Evolutionary conservation across 495 filamentous ascomycete genomes (phyloP).

Genomic region (Letharia columbiana): DNA sequence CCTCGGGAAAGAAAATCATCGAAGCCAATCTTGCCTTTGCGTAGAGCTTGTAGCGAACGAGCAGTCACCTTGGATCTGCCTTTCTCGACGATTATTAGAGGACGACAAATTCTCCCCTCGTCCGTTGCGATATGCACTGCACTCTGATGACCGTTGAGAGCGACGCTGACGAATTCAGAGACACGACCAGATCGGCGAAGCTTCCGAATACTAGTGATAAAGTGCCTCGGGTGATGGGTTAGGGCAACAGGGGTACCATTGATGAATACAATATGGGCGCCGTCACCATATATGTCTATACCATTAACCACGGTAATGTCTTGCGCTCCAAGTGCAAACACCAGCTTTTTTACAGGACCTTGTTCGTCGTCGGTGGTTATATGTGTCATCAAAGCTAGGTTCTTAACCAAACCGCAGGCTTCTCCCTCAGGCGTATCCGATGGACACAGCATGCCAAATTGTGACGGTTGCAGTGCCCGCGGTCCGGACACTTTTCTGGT

Average conservation of each 20-base stretch:
- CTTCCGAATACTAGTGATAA: constrained; percentile 71
- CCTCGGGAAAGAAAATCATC: constrained; percentile 87
- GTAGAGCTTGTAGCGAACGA: constrained; percentile 68
- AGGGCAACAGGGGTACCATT: constrained; percentile 89
- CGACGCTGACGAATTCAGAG: constrained; percentile 90
- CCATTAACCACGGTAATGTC: constrained; percentile 65
- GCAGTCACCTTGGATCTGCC: constrained; percentile 66
- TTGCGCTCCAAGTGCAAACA: constrained; percentile 71
- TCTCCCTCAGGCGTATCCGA: constrained; percentile 98
- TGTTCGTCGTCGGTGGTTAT: constrained; percentile 95
- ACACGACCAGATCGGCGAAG: constrained; percentile 80
- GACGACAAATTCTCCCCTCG: constrained; percentile 90
- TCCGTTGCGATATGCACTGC: constrained; percentile 94
- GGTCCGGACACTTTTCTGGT: constrained; percentile 92
- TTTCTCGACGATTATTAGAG: constrained; percentile 87
- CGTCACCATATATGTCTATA: constrained; percentile 69
- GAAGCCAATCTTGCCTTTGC: constrained; percentile 73
- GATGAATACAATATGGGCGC: constrained; percentile 84
- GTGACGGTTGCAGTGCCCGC: constrained; percentile 88
- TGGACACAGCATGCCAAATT: constrained; percentile 95
- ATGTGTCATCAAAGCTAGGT: constrained; percentile 97
- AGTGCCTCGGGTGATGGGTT: constrained; percentile 72
- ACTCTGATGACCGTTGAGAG: constrained; percentile 84
- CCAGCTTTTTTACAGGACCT: constrained; percentile 69
- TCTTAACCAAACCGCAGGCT: constrained; percentile 95